Base-by-base conservation (phyloP, 2,329 filamentous ascomycete species). In the Pyrenophora teres region DNA sequence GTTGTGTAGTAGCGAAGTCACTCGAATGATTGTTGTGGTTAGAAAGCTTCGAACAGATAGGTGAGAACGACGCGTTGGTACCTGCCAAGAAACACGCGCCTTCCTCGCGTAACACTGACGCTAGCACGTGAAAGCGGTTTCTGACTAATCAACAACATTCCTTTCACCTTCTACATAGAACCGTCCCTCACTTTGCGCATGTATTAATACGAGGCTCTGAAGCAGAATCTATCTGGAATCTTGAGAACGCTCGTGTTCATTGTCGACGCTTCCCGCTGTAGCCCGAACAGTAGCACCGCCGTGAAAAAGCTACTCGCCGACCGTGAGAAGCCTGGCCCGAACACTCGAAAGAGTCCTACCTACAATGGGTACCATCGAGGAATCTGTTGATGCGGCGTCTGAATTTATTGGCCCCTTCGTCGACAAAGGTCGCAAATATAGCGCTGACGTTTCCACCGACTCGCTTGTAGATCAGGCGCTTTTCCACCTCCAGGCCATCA, bases 361-460 rank as follows among this genome's bases (percentile, higher is more conserved):
- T 42, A 41, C 18, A 12, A 74, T 73, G 71, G 65, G 64, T 21
- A 53, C 56, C 7, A 57, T 69, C 32, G 66, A 73, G 49, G 60
- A 68, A 23, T 65, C 65, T 15, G 63, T 74, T 32, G 68, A 73
- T 52, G 62, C 62, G 19, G 71, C 71, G 9, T 67, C 64, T 4
- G 56, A 67, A 10, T 72, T 73, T 32, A 51, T 74, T 19, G 63
- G 63, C 1, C 71, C 70, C 1, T 68, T 66, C 32, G 50, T 72
- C 21, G 58, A 69, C 6, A 60, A 57, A 40, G 42, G 45, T 5
- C 52, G 36, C 32, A 50, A 46, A 44, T 50, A 58, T 25, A 52
- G 39, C 12, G 30, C 40, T 9, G 43, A 56, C 21, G 38, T 59
- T 7, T 41, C 57, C 13, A 45, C 47, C 5, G 42, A 53, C 16